Evolutionary conservation across 192 early-diverging fungal species (phyloP).

Genomic region (Phlyctochytrium arcticum): DNA sequence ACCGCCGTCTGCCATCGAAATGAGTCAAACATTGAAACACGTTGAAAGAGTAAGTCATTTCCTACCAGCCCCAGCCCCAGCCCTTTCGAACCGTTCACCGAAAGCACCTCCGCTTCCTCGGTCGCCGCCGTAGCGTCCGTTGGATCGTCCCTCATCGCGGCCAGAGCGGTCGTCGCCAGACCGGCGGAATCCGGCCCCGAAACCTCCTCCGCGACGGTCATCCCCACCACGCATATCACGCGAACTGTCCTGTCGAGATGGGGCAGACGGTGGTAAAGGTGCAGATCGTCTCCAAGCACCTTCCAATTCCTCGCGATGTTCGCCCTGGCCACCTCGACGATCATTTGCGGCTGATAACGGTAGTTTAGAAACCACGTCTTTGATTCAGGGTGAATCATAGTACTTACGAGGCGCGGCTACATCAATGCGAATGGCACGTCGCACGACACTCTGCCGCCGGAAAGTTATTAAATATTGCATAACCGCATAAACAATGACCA

Average conservation of each 20-base stretch:
- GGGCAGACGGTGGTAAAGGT: conserved; percentile 37
- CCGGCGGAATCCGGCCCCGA: conserved; percentile 26
- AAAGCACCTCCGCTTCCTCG: conserved; percentile 12
- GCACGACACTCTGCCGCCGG: conserved; percentile 49
- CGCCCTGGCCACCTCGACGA: background rate
- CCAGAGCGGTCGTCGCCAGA: conserved; percentile 9
- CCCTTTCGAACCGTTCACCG: conserved; percentile 14
- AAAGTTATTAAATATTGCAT: background rate
- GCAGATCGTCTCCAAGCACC: conserved; percentile 50
- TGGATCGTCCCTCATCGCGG: conserved; percentile 4
- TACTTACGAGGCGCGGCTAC: conserved; percentile 83
- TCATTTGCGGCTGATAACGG: background rate
- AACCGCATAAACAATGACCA: conserved; percentile 25
- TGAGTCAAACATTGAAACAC: no score
- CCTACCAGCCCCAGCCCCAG: background rate
- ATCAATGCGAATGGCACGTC: conserved; percentile 75
- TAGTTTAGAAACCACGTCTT: background rate
- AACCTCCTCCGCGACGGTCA: conserved; percentile 18
- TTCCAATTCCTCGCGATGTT: conserved; percentile 14
- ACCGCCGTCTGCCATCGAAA: no score
- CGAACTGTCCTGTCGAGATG: conserved; percentile 35
- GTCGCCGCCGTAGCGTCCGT: conserved; percentile 4
- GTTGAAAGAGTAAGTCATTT: background rate
- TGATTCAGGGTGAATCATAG: background rate
- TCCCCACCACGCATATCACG: conserved; percentile 23